phyloP scores from a whole-genome alignment of 805 yeast species.

The Kregervanrija pseudodelftensis region DNA sequence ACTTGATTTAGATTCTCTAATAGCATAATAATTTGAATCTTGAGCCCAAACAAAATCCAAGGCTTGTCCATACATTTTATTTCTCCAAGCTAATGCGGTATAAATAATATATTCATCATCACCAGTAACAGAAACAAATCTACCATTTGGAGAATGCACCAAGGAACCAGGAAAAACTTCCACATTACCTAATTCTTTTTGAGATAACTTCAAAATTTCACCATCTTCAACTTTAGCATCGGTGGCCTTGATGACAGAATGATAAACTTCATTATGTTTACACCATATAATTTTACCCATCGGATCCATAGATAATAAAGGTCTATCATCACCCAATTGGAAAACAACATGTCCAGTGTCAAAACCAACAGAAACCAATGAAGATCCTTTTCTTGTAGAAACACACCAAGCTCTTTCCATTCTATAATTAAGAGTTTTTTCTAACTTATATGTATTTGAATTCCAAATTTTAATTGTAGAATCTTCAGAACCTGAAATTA shows the following conservation, averaged over 20 bases:
- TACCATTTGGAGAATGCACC: slow-evolving; percentile 92
- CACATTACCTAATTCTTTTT: slow-evolving; percentile 89
- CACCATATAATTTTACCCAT: slow-evolving; percentile 90
- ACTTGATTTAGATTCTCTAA: slow-evolving; percentile 58
- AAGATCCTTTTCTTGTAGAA: slow-evolving; percentile 64
- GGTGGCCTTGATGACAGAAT: slow-evolving; percentile 63
- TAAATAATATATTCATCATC: slow-evolving; percentile 96
- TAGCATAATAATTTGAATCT: slow-evolving; percentile 82
- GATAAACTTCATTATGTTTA: slow-evolving; percentile 82
- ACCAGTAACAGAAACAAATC: slow-evolving; percentile 94
- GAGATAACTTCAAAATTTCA: slow-evolving; percentile 65
- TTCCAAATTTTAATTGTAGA: slow-evolving; percentile 94
- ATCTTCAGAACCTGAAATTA: slow-evolving; percentile 95
- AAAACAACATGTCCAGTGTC: slow-evolving; percentile 91
- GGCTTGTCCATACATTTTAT: slow-evolving; percentile 86
- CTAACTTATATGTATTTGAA: slow-evolving; percentile 86
- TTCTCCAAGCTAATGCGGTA: slow-evolving; percentile 97
- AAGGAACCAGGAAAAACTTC: slow-evolving; percentile 88
- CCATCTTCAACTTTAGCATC: slow-evolving; percentile 65
- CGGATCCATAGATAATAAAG: slow-evolving; percentile 87
- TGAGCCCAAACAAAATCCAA: slow-evolving; percentile 92
- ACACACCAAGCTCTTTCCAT: slow-evolving; percentile 97
- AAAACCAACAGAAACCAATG: slow-evolving; percentile 83
- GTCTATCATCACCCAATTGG: slow-evolving; percentile 90
- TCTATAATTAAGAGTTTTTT: slow-evolving; percentile 83